These are phyloP conservation scores for Venturia asperata DNA, from an alignment of 2,329 filamentous ascomycete species.

Conservation along the genomic window DNA sequence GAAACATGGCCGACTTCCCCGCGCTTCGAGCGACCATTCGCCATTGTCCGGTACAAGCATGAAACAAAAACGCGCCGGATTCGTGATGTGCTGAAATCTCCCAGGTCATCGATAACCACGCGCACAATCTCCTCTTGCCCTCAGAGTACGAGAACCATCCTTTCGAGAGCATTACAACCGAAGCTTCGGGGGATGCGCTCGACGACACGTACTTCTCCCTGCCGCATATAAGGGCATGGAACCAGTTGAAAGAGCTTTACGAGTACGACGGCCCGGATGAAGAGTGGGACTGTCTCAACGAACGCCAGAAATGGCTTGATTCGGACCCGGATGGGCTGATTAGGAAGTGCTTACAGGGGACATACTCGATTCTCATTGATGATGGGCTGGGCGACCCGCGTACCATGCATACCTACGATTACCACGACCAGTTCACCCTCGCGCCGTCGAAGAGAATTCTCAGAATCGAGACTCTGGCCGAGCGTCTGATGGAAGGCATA, in stretches of 20 bases:
- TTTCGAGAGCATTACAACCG: constrained; percentile 60
- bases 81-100: constrained; percentile 10
- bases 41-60: constrained; percentile 9
- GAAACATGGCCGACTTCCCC: constrained; percentile 15
- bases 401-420: constrained; percentile 50
- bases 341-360: constrained; percentile 59
- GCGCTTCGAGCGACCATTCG: constrained; percentile 3
- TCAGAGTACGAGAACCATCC: constrained; percentile 44
- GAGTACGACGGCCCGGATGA: constrained; percentile 45
- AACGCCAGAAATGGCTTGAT: constrained; percentile 35
- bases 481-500: constrained; percentile 51
- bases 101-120: constrained; percentile 63
- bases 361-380: constrained; percentile 70
- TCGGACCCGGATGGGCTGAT: constrained; percentile 49
- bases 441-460: constrained; percentile 65
- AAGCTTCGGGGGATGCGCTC: constrained; percentile 64
- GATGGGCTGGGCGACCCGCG: constrained; percentile 58
- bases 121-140: constrained; percentile 58
- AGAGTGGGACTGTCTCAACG: constrained; percentile 54
- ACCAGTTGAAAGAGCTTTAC: constrained; percentile 60
- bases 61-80: background rate
- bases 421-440: constrained; percentile 59
- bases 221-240: constrained; percentile 61
- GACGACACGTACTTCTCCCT: constrained; percentile 55
- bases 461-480: constrained; percentile 66